These are phyloP conservation scores for Fusarium sacchari DNA, from an alignment of 2,329 filamentous ascomycete species.

Conservation along the genomic window DNA sequence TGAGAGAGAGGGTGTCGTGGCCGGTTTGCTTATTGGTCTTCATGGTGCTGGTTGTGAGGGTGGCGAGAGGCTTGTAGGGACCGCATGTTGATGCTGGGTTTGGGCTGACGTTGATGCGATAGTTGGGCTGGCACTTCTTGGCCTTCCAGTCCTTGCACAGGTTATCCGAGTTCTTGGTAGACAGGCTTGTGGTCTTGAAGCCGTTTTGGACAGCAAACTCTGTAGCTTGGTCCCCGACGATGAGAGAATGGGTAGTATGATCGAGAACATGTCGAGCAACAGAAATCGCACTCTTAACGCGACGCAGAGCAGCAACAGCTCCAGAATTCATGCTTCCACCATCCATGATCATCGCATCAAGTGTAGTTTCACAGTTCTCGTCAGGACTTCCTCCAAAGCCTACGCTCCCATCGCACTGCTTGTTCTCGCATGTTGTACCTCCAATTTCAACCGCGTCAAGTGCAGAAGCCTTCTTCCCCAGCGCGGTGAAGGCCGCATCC, in stretches of 20 bases:
- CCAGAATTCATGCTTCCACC: constrained; percentile 63
- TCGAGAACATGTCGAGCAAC: constrained; percentile 63
- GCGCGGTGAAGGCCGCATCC: constrained; percentile 58
- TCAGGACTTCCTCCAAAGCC: constrained; percentile 66
- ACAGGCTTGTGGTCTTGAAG: constrained; percentile 57
- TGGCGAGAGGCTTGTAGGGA: constrained; percentile 54
- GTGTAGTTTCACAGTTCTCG: constrained; percentile 66
- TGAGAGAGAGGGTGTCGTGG: constrained; percentile 66
- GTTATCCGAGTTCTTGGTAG: constrained; percentile 53
- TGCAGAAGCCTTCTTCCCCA: constrained; percentile 50
- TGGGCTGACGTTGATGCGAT: constrained; percentile 57
- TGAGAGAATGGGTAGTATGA: constrained; percentile 61
- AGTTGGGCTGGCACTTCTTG: constrained; percentile 61
- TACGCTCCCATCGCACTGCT: constrained; percentile 65
- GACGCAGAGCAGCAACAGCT: constrained; percentile 62
- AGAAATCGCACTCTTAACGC: constrained; percentile 59
- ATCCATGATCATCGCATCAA: constrained; percentile 69
- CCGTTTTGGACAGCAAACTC: constrained; percentile 63
- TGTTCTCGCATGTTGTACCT: constrained; percentile 61
- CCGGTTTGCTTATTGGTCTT: constrained; percentile 40
- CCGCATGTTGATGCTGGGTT: constrained; percentile 57
- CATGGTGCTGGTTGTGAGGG: neutral
- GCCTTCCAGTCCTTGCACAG: constrained; percentile 57
- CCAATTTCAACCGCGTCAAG: constrained; percentile 64
- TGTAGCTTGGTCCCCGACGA: constrained; percentile 64